Conservation (phyloP, 306 rosid species). For the Fragaria iinumae region DNA sequence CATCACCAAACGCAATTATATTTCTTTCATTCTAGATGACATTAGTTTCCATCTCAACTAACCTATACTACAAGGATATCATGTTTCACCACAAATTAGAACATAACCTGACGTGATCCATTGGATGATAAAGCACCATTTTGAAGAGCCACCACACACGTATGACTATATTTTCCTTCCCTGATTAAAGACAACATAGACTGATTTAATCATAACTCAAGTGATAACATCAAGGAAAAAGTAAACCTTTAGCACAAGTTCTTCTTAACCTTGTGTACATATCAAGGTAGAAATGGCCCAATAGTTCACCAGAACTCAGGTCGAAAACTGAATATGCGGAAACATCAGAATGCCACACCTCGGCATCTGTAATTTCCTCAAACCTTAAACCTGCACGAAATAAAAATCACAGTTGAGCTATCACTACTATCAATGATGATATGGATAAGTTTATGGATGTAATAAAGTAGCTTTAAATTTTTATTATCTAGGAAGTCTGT, state of each 20-base stretch:
- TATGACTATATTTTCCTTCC: constrained; percentile 80
- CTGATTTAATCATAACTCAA: constrained; percentile 25
- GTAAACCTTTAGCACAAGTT: constrained; percentile 6
- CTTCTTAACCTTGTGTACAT: constrained; percentile 60
- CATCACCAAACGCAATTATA: constrained; percentile 2
- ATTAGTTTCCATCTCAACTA: background rate
- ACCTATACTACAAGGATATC: background rate
- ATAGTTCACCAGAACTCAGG: constrained; percentile 68
- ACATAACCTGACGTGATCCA: constrained; percentile 63
- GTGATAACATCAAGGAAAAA: constrained; percentile 18
- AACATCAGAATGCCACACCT: constrained; percentile 91
- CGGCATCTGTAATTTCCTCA: constrained; percentile 71
- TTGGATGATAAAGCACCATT: constrained; percentile 66
- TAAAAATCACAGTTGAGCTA: constrained; percentile 18
- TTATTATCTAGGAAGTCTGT: background rate
- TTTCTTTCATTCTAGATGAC: background rate
- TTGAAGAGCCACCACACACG: constrained; percentile 90
- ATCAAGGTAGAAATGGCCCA: constrained; percentile 91
- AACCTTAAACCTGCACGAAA: constrained; percentile 68
- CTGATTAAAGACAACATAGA: constrained; percentile 44
- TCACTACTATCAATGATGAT: constrained; percentile 13
- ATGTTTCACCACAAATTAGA: background rate
- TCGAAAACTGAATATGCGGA: constrained; percentile 68
- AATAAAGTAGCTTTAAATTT: background rate
- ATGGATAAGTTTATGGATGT: constrained; percentile 11